Evolutionary conservation across 495 filamentous ascomycete genomes (phyloP), one percentile per base, ranked within the genome.

Genomic region (Hypoxylon cercidicola): DNA sequence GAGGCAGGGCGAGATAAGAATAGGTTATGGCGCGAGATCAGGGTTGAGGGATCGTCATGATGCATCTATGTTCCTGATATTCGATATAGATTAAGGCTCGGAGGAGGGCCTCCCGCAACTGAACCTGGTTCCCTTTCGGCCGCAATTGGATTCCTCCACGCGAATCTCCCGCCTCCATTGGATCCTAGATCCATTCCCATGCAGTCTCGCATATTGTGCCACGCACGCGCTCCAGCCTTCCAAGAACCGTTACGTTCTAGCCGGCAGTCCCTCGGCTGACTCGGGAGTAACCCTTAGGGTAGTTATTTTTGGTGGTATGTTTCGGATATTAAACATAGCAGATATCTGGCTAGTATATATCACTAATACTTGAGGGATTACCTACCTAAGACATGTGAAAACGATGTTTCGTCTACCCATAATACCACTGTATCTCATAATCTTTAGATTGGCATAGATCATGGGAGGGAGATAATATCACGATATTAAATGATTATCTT

Each of bases 1-100:
- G 16, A 58, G 44, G 34, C 15, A 49, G 41, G 43, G n/a, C 64
- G 54, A 30, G 44, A 60, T 63, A 56, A 55, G 23, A 58, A 48
- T 62, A 34, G 20, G 43, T 49, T 48, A 68, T 68, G 59, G 64
- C 64, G 64, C 55, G 41, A 68, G 55, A 48, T 28, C 59, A 41
- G 44, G 64, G 64, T 41, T 53, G 0, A 12, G 18, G 28, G 64
- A 63, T 63, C 55, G 64, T 63, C 55, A 68, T 55, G 59, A 16
- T 56, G 64, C 59, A 63, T 68, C 48, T 51, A 41, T 12, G 59
- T 63, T 55, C 64, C 55, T 60, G 59, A 59, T 63, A 68, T 63
- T 62, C 49, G 44, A 44, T 10, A 56, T 66, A 68, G 30, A 68
- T 68, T 68, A 68, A 62, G 43, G 39, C 30, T 47, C 64, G 64